Evolutionary conservation across 805 yeast species (phyloP).

Genomic region (Saccharomycopsis sp.): DNA sequence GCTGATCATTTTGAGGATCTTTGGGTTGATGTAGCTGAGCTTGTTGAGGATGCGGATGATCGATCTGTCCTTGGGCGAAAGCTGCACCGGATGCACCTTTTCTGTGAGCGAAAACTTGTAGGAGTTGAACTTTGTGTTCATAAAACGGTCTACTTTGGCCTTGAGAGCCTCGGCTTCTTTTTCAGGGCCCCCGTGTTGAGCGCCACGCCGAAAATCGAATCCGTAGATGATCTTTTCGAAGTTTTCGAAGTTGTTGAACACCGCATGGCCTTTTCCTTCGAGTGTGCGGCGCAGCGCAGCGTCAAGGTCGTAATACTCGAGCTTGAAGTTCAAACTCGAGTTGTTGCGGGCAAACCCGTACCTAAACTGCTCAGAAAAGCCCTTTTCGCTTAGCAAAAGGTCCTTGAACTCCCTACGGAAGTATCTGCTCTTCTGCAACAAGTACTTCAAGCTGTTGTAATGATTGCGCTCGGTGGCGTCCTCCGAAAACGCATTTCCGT

Average conservation of each 20-base stretch:
- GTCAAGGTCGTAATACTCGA: conserved; percentile 5
- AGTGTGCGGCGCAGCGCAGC: neutral
- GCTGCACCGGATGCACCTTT: conserved; percentile 8
- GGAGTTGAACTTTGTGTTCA: neutral
- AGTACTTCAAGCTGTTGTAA: conserved; percentile 12
- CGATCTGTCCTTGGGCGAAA: conserved; percentile 9
- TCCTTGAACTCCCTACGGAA: conserved; percentile 14
- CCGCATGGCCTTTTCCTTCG: conserved; percentile 7
- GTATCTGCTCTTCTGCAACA: conserved; percentile 11
- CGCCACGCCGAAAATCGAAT: neutral
- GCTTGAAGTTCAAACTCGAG: conserved; percentile 16
- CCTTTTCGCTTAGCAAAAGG: conserved; percentile 15
- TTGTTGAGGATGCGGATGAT: conserved; percentile 7
- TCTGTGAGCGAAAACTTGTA: neutral
- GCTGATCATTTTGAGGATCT: neutral
- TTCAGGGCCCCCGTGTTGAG: neutral
- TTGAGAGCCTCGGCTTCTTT: neutral
- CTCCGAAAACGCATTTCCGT: neutral
- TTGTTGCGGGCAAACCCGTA: conserved; percentile 13
- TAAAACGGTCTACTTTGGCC: neutral
- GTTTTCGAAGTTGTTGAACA: conserved; percentile 13
- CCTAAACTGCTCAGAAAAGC: conserved; percentile 17
- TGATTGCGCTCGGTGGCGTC: conserved; percentile 12
- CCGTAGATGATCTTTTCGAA: conserved; percentile 7
- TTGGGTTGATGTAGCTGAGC: conserved; percentile 12